A percentile compares a stretch with the other conserved stretches of the same genome.
These are phyloP conservation scores for Stagonosporopsis chrysanthemi DNA, from an alignment of 2,329 filamentous ascomycete genomes.

Conservation along the genomic window DNA sequence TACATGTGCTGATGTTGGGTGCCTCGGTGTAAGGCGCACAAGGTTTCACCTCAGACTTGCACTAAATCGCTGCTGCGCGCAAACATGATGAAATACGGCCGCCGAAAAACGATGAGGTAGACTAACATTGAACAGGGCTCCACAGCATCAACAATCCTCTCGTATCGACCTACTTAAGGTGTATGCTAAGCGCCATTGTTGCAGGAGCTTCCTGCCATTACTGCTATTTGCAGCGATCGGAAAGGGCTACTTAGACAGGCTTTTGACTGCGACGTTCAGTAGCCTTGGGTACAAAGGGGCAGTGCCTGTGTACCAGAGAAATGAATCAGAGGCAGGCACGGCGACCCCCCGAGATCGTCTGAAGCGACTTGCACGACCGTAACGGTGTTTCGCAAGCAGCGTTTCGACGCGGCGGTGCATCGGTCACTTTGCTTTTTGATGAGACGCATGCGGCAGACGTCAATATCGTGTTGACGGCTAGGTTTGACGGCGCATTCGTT, in stretches of 20 bases:
- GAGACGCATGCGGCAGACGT: conserved; percentile 19
- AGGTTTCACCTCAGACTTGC: conserved; percentile 5
- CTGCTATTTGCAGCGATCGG: not conserved
- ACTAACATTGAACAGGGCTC: not conserved
- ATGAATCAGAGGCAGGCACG: conserved; percentile 11
- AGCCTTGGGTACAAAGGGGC: not conserved
- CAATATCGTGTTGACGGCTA: conserved; percentile 1
- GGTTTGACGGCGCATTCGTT: conserved; percentile 2
- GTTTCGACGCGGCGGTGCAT: conserved; percentile 11
- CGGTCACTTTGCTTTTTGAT: conserved; percentile 7
- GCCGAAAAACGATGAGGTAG: not conserved
- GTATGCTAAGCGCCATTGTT: not conserved
- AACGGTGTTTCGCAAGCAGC: conserved; percentile 14
- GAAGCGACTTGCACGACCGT: conserved; percentile 7
- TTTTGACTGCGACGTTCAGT: not conserved
- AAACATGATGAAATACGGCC: not conserved
- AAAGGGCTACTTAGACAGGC: not conserved
- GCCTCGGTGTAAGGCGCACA: conserved; percentile 14
- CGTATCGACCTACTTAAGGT: not conserved
- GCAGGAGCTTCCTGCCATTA: not conserved
- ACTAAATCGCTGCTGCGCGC: conserved; percentile 6
- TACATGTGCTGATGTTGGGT: not conserved
- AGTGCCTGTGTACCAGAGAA: not conserved
- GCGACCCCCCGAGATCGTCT: conserved; percentile 11
- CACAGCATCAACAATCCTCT: not conserved